These are phyloP conservation scores for Boletus reticulatus DNA, from an alignment of 768 basidiomycete genomes.

Conservation along the genomic window DNA sequence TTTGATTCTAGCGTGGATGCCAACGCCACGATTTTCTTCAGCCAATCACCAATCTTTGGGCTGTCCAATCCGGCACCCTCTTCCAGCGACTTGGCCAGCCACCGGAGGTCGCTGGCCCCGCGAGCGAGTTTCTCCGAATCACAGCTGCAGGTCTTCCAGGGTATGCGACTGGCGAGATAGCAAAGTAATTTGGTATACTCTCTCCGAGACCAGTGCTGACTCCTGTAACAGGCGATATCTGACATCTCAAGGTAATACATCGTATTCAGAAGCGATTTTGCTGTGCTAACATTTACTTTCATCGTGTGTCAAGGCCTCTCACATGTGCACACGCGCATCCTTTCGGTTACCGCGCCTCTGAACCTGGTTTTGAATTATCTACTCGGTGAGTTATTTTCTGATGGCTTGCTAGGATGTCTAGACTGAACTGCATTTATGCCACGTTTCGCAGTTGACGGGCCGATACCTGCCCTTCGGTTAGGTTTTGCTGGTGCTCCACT, in stretches of 20 bases:
- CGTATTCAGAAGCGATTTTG: neutral
- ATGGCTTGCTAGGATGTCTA: neutral
- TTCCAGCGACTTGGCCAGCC: conserved; percentile 38
- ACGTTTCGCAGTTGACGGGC: conserved; percentile 18
- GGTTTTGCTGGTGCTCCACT: conserved; percentile 27
- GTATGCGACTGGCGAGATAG: conserved; percentile 42
- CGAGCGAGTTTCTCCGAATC: conserved; percentile 39
- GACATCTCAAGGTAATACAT: conserved; percentile 15
- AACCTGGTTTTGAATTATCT: conserved; percentile 26
- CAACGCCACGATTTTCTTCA: neutral
- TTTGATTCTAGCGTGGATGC: neutral
- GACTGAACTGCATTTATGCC: neutral
- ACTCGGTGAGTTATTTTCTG: conserved; percentile 15
- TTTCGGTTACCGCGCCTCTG: conserved; percentile 22
- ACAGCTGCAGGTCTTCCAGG: conserved; percentile 44
- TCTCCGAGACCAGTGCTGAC: conserved; percentile 2
- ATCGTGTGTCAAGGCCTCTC: conserved; percentile 20
- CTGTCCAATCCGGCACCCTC: conserved; percentile 31
- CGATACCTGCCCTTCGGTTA: conserved; percentile 25
- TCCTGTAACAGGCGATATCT: conserved; percentile 17
- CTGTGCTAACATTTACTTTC: neutral
- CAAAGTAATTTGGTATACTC: conserved; percentile 27
- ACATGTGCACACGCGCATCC: conserved; percentile 18
- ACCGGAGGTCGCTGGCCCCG: conserved; percentile 37
- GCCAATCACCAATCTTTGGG: conserved; percentile 25